Base-by-base conservation (phyloP, 306 rosid species). In the Senna tora region DNA sequence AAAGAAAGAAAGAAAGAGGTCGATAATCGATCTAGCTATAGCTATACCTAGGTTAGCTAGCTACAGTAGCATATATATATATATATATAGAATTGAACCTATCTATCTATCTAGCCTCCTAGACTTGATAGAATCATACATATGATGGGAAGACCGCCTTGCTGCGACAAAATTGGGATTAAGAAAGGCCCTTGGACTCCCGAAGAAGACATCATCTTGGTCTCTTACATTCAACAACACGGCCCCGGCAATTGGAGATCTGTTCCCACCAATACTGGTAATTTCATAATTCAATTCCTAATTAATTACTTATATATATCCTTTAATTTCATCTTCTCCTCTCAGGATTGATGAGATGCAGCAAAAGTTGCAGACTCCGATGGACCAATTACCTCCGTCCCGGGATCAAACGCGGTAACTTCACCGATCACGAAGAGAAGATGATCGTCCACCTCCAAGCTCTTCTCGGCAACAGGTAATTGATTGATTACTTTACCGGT, bases 131-230 rank as follows among this genome's bases (percentile, higher is more conserved):
- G 6, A 6, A 33, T 33, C 39, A 41, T 7, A 19, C 2, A 19
- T 15, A 56, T 11, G 1, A 90, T 93, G 98, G 97, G 90, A 49
- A 90, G 96, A 67, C 90, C 92, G 47, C 98, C 98, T 19, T 90
- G 93, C 82, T 88, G 90, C 79, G 93, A 90, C 51, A 90, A 91
- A 73, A 63, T 76, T 55, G 89, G 86, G 4, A 67, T 88, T 38
- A 93, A 93, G 83, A 93, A 93, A 73, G 98, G 98, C 9, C 97
- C 98, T 16, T 93, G 98, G 98, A 93, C 96, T 50, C 98, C 98
- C 0, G 98, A 93, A 69, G 98, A 93, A 60, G 98, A 93, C 65
- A 93, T 93, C 80, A 80, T 90, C 57, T 80, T 93, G 83, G 97
- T 93, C 43, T 90, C 97, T 67, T 93, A 90, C 80, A 87, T 93